These are phyloP conservation scores for Setomelanomma holmii DNA, from an alignment of 2,329 filamentous ascomycete species.

Conservation along the genomic window DNA sequence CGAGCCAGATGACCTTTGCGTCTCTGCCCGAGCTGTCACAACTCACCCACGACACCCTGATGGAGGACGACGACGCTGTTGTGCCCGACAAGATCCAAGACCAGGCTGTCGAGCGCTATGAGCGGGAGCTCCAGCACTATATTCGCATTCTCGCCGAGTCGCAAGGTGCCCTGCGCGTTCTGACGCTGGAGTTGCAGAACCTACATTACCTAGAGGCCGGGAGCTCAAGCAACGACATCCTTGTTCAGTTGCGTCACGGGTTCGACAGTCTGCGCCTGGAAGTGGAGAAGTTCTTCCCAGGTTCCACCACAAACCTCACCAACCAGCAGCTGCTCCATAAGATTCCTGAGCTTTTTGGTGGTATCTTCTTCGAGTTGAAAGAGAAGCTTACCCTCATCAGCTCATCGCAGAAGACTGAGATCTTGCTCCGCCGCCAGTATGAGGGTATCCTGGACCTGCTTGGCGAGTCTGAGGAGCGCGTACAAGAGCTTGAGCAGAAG, in stretches of 20 bases:
- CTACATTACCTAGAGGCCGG: conserved; percentile 50
- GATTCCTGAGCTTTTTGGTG: conserved; percentile 45
- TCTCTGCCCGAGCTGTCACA: conserved; percentile 32
- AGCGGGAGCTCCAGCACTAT: conserved; percentile 51
- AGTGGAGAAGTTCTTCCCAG: conserved; percentile 52
- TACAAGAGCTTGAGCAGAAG: conserved; percentile 45
- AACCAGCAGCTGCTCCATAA: conserved; percentile 51
- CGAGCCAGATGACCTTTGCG: conserved; percentile 39
- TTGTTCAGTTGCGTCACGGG: conserved; percentile 51
- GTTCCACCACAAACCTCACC: conserved; percentile 44
- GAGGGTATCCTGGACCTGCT: conserved; percentile 38
- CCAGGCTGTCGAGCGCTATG: conserved; percentile 44
- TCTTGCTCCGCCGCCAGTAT: conserved; percentile 47
- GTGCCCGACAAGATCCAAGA: conserved; percentile 43
- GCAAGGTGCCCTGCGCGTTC: conserved; percentile 50
- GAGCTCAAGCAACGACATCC: conserved; percentile 41
- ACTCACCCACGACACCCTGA: conserved; percentile 34
- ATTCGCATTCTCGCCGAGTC: conserved; percentile 48
- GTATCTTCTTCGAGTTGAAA: conserved; percentile 44
- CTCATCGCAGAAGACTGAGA: conserved; percentile 45
- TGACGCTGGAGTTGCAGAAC: conserved; percentile 54
- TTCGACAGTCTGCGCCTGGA: conserved; percentile 50
- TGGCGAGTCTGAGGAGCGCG: conserved; percentile 42
- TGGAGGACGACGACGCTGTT: conserved; percentile 24
- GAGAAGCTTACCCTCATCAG: conserved; percentile 37